Conservation (phyloP, 2,329 filamentous ascomycete genomes). For the Alternaria sp. region DNA sequence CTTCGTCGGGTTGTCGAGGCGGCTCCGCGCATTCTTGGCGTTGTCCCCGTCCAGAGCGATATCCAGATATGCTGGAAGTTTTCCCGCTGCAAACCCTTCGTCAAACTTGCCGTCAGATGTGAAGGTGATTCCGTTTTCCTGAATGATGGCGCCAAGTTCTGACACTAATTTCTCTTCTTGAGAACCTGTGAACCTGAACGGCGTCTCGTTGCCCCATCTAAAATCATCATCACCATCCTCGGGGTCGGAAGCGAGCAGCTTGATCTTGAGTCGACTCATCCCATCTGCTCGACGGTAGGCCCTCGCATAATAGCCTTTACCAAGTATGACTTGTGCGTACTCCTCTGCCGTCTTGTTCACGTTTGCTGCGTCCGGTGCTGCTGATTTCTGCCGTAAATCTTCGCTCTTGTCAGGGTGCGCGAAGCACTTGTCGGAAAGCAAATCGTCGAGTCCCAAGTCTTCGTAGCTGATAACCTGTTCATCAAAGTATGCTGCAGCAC, state of each 20-base stretch:
- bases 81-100: slow-evolving; percentile 10
- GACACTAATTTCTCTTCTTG: slow-evolving; percentile 8
- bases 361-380: background rate
- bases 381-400: background rate
- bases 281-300: slow-evolving; percentile 10
- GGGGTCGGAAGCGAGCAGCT: background rate
- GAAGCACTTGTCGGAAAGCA: background rate
- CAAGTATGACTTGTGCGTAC: background rate
- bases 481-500: slow-evolving; percentile 1
- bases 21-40: background rate
- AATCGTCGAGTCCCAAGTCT: background rate
- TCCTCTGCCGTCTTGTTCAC: background rate
- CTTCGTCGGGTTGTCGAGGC: background rate
- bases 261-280: slow-evolving; percentile 8
- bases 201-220: background rate
- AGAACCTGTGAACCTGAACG: background rate
- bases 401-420: background rate
- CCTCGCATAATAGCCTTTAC: background rate
- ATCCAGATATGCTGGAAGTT: slow-evolving; percentile 11
- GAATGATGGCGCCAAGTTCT: slow-evolving; percentile 2
- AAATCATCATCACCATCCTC: background rate
- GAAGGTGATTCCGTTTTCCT: background rate
- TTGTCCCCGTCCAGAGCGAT: slow-evolving; percentile 3
- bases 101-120: background rate
- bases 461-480: background rate